These are phyloP conservation scores for Leishmania tropica DNA, from an alignment of 208 protist species.

Conservation along the genomic window DNA sequence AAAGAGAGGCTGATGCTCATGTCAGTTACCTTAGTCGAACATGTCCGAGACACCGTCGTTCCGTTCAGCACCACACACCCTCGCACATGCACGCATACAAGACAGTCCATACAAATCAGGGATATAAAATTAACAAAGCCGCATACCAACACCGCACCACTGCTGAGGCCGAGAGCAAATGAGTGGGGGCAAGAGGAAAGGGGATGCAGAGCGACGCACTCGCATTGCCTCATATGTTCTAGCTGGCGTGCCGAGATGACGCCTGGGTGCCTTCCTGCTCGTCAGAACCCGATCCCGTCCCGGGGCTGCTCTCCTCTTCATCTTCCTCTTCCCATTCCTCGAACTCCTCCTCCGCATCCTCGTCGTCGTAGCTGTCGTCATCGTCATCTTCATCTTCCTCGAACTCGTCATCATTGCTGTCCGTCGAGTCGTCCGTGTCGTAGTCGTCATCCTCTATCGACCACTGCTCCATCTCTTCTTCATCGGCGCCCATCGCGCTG, in stretches of 20 bases:
- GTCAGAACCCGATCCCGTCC: constrained; percentile 6
- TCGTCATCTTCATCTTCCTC: constrained; percentile 37
- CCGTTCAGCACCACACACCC: not conserved
- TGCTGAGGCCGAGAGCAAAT: not conserved
- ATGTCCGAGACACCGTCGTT: constrained; percentile 4
- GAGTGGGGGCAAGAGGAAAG: not conserved
- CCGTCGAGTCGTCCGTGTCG: constrained; percentile 30
- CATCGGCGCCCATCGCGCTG: constrained; percentile 42
- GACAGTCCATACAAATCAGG: not conserved
- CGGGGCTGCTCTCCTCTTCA: constrained; percentile 10
- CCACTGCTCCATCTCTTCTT: constrained; percentile 48
- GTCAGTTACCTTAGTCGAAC: constrained; percentile 9
- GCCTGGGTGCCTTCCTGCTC: constrained; percentile 5
- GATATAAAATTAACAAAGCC: not conserved
- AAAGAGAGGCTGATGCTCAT: constrained; percentile 1
- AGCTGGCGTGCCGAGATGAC: not conserved
- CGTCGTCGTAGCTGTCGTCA: constrained; percentile 29
- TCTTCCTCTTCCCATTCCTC: constrained; percentile 17
- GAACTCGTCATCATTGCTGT: constrained; percentile 19
- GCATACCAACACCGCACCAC: not conserved
- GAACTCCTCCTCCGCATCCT: constrained; percentile 16
- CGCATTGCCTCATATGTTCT: not conserved
- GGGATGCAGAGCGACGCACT: not conserved
- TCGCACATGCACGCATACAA: not conserved
- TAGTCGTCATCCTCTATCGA: constrained; percentile 39